phyloP scores from a whole-genome alignment of 2,329 filamentous ascomycete species.

The Colletotrichum phormii region DNA sequence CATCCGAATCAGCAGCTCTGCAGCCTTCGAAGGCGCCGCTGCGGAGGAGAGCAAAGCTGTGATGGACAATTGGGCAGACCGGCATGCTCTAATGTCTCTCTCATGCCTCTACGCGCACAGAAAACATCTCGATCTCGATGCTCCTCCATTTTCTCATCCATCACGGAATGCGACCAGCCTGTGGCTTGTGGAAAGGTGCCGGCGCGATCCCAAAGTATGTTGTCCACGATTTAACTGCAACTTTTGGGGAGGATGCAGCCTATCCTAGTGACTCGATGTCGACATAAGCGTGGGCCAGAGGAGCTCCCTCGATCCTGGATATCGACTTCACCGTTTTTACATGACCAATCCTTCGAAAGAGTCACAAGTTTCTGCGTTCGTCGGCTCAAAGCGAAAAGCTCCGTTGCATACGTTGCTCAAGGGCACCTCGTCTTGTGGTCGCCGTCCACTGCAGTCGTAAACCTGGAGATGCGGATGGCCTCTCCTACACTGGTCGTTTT shows the following conservation, averaged over 20 bases:
- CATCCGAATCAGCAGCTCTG: neutral
- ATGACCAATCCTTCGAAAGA: slow-evolving; percentile 38
- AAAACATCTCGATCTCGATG: neutral
- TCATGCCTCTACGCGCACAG: neutral
- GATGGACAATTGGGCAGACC: neutral
- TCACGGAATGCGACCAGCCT: neutral
- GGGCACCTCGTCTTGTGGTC: slow-evolving; percentile 29
- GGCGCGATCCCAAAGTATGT: neutral
- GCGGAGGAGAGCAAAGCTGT: neutral
- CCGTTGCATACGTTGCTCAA: neutral
- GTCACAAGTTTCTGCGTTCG: neutral
- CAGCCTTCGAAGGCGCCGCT: neutral
- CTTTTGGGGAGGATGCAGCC: slow-evolving; percentile 39
- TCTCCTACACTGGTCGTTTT: slow-evolving; percentile 40
- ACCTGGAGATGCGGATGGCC: neutral
- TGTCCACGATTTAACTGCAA: slow-evolving; percentile 20
- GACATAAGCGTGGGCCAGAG: neutral
- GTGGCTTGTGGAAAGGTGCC: neutral
- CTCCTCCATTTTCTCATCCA: neutral
- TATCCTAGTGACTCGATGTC: neutral
- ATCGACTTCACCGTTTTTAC: slow-evolving; percentile 19
- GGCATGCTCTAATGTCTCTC: neutral
- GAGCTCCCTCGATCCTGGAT: neutral
- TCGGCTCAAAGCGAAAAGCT: neutral
- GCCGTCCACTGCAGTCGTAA: neutral